A percentile compares a stretch with the other conserved stretches of the same genome.
These are phyloP conservation scores for Lachnellula hyalina DNA, from an alignment of 2,329 filamentous ascomycete genomes.

Conservation along the genomic window DNA sequence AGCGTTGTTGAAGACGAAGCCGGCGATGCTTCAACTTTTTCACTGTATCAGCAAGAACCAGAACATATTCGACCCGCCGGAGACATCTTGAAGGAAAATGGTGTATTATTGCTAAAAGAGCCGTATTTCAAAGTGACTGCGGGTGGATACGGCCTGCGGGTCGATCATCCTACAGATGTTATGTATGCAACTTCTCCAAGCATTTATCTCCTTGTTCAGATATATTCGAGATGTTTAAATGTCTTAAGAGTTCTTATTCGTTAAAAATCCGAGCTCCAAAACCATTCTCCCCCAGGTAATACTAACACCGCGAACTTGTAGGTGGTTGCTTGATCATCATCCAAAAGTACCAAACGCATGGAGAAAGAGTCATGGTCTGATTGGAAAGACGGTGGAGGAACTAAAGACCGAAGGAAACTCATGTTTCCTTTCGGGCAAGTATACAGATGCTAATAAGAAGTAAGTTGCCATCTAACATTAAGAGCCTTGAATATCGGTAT, in stretches of 20 bases:
- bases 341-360: background rate
- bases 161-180: slow-evolving; percentile 1
- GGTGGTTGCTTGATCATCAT: background rate
- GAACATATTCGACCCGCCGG: background rate
- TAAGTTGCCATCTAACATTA: background rate
- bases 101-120: slow-evolving; percentile 2
- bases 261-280: too few species aligned
- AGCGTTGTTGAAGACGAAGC: slow-evolving; percentile 18
- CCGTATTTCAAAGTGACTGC: background rate
- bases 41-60: slow-evolving; percentile 38
- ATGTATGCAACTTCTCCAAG: background rate
- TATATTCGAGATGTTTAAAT: too few species aligned
- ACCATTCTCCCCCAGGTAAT: too few species aligned
- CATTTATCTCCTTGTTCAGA: too few species aligned
- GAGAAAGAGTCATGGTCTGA: background rate
- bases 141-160: slow-evolving; percentile 34
- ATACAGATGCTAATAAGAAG: background rate
- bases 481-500: too few species aligned
- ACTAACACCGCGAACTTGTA: too few species aligned
- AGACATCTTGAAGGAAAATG: background rate
- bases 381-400: background rate
- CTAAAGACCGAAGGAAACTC: background rate
- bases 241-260: too few species aligned
- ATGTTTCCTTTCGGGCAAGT: background rate
- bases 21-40: slow-evolving; percentile 31